Evolutionary conservation across 768 basidiomycete species (phyloP).

Genomic region (Tubosaeta brunneosetosa): DNA sequence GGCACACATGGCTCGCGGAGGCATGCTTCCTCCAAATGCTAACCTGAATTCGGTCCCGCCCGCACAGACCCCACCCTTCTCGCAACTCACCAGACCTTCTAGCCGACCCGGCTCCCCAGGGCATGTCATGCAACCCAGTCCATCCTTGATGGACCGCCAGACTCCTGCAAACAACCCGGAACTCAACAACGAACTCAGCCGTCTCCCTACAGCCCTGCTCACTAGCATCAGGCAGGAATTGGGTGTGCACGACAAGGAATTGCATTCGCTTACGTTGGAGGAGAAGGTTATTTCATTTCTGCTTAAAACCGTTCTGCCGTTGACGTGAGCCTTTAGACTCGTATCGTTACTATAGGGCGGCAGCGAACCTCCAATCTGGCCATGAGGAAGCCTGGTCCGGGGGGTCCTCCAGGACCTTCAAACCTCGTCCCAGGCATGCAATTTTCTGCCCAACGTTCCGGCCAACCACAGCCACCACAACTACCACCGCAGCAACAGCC

Average conservation of each 20-base stretch:
- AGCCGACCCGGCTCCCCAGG: slow-evolving; percentile 57
- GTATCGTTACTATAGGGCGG: slow-evolving; percentile 31
- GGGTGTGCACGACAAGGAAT: slow-evolving; percentile 45
- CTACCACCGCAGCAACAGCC: slow-evolving; percentile 17
- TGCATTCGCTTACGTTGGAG: slow-evolving; percentile 35
- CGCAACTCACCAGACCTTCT: slow-evolving; percentile 48
- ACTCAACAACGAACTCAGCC: slow-evolving; percentile 38
- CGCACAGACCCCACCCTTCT: slow-evolving; percentile 41
- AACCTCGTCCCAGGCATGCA: slow-evolving; percentile 32
- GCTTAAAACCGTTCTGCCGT: not conserved
- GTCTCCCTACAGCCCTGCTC: slow-evolving; percentile 36
- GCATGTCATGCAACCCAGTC: slow-evolving; percentile 51
- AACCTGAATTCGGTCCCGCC: slow-evolving; percentile 34
- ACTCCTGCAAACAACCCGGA: slow-evolving; percentile 31
- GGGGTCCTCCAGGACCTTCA: slow-evolving; percentile 25
- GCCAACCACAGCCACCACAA: slow-evolving; percentile 23
- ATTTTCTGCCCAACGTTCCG: slow-evolving; percentile 39
- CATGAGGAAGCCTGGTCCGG: slow-evolving; percentile 27
- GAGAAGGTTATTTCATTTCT: slow-evolving; percentile 52
- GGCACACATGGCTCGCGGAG: slow-evolving; percentile 36
- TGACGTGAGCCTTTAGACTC: slow-evolving; percentile 30
- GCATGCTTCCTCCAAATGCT: slow-evolving; percentile 48
- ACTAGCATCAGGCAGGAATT: slow-evolving; percentile 38
- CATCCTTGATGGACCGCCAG: slow-evolving; percentile 49
- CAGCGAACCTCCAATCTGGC: slow-evolving; percentile 16